Evolutionary conservation across 805 yeast species (phyloP).

Genomic region (Metschnikowia dekortorum): DNA sequence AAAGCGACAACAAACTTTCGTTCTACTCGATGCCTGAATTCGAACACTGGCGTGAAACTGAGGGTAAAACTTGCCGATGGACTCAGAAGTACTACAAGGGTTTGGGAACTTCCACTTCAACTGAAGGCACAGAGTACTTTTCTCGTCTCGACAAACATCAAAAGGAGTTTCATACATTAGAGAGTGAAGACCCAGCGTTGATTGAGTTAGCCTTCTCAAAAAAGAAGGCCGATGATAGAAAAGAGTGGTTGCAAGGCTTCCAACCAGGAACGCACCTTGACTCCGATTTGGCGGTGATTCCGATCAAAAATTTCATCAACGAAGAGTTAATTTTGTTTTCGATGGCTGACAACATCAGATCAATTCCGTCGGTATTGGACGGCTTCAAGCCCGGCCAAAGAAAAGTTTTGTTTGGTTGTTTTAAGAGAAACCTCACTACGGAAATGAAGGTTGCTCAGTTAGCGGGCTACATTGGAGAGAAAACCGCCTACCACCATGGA

Average conservation of each 20-base stretch:
- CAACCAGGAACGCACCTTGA: slow-evolving; percentile 91
- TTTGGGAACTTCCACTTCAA: slow-evolving; percentile 87
- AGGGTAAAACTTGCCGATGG: slow-evolving; percentile 74
- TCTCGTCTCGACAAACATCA: slow-evolving; percentile 78
- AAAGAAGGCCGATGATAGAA: slow-evolving; percentile 93
- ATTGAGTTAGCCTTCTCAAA: slow-evolving; percentile 94
- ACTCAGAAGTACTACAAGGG: slow-evolving; percentile 96
- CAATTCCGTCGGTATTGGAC: slow-evolving; percentile 90
- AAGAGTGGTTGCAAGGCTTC: slow-evolving; percentile 91
- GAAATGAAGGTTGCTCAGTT: slow-evolving; percentile 90
- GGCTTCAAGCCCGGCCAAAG: slow-evolving; percentile 98
- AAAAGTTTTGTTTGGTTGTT: slow-evolving; percentile 84
- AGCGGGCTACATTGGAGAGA: slow-evolving; percentile 83
- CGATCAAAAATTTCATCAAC: slow-evolving; percentile 90
- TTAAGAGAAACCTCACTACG: slow-evolving; percentile 67
- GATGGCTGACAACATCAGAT: slow-evolving; percentile 93
- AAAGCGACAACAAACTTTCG: slow-evolving; percentile 48
- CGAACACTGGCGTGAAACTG: slow-evolving; percentile 86
- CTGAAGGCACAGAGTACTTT: slow-evolving; percentile 86
- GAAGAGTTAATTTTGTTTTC: slow-evolving; percentile 92
- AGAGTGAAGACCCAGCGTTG: slow-evolving; percentile 67
- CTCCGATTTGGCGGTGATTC: slow-evolving; percentile 68
- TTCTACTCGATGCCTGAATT: slow-evolving; percentile 96
- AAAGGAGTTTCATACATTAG: slow-evolving; percentile 77
- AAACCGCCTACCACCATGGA: slow-evolving; percentile 94